These are phyloP conservation scores for Alternaria angustiovoidea DNA, from an alignment of 2,329 filamentous ascomycete species.

Conservation along the genomic window DNA sequence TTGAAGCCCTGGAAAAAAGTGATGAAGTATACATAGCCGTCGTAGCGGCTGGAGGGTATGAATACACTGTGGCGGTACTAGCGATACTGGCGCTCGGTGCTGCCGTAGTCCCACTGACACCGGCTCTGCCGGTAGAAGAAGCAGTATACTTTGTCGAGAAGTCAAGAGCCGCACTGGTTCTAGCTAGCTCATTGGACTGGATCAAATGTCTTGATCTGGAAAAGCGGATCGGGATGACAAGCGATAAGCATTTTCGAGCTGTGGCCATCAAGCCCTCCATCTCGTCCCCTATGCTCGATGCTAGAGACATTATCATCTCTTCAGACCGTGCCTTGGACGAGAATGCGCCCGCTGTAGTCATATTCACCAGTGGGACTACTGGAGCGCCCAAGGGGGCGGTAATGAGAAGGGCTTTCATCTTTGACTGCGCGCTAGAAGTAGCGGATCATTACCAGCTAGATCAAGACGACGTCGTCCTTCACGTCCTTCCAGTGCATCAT, in stretches of 20 bases:
- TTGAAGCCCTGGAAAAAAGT: conserved; percentile 39
- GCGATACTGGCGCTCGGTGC: conserved; percentile 58
- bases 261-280: conserved; percentile 50
- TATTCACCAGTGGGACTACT: conserved; percentile 59
- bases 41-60: conserved; percentile 57
- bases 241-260: conserved; percentile 46
- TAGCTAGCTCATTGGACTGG: conserved; percentile 49
- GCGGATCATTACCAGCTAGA: conserved; percentile 46
- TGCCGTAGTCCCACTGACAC: conserved; percentile 57
- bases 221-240: conserved; percentile 34
- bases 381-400: conserved; percentile 57
- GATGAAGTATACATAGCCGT: conserved; percentile 57
- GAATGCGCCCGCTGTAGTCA: conserved; percentile 53
- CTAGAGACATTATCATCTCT: conserved; percentile 51
- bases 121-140: conserved; percentile 54
- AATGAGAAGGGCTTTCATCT: conserved; percentile 54
- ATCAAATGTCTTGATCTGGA: conserved; percentile 39
- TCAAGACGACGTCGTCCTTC: conserved; percentile 45
- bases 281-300: conserved; percentile 38
- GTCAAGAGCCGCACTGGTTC: conserved; percentile 49
- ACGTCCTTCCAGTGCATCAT: conserved; percentile 49
- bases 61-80: conserved; percentile 59
- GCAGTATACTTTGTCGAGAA: conserved; percentile 57
- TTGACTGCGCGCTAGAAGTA: conserved; percentile 44
- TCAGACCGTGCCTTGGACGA: conserved; percentile 53